Conservation (phyloP, 257 asterid species). For the Solanum sitiens region DNA sequence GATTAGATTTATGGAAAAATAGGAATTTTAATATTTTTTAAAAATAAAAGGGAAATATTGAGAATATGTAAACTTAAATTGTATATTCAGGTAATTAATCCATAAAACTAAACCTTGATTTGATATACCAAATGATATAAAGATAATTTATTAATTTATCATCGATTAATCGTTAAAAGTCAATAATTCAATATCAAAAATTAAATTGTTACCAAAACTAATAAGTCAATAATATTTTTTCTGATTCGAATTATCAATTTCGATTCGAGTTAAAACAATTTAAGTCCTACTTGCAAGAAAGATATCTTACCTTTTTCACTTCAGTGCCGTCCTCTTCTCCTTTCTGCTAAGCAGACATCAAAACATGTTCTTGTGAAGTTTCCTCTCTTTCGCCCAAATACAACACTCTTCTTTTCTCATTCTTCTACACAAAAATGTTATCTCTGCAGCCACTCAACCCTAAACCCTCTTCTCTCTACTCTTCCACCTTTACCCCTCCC, state of each 20-base stretch:
- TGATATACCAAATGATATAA: not conserved
- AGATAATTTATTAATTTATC: not conserved
- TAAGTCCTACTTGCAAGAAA: not conserved
- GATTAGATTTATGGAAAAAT: too few relatives aligned
- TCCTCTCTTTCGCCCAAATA: not conserved
- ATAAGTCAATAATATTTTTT: not conserved
- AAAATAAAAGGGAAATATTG: too few relatives aligned
- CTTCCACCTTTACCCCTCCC: conserved; percentile 10
- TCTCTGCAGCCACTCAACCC: conserved; percentile 43
- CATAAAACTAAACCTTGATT: not conserved
- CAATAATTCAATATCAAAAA: not conserved
- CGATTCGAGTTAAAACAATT: not conserved
- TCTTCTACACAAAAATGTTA: conserved; percentile 24
- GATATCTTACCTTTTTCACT: not conserved
- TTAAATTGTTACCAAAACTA: not conserved
- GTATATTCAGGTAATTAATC: too few relatives aligned
- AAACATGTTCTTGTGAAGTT: not conserved
- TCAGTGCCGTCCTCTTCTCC: not conserved
- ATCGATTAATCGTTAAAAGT: not conserved
- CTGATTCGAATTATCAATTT: too few relatives aligned
- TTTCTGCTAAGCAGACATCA: not conserved
- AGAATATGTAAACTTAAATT: too few relatives aligned
- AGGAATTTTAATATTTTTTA: too few relatives aligned
- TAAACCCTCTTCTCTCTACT: conserved; percentile 30
- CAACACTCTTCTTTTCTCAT: not conserved